phyloP scores from a whole-genome alignment of 148 eudicot species.

The Selenicereus undatus region DNA sequence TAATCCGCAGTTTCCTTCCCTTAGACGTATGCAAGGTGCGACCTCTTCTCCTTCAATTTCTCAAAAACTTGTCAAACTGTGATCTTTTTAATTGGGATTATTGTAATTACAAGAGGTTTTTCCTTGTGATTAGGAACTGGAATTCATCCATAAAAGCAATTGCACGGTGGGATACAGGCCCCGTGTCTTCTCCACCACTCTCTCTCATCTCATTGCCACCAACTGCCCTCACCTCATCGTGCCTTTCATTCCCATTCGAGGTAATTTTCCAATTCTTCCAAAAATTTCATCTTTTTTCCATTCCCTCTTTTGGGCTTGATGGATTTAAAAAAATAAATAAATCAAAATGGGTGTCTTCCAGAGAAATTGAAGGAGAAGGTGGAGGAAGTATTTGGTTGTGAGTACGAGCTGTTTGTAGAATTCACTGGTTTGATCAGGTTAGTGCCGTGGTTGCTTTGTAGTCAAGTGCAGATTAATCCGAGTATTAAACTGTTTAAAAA shows the following conservation, averaged over 20 bases:
- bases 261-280: constrained; percentile 18
- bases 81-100: neutral
- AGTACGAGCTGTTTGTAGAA: constrained; percentile 76
- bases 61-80: neutral
- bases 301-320: neutral
- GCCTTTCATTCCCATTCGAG: constrained; percentile 82
- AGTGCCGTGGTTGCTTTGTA: constrained; percentile 4
- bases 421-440: constrained; percentile 97
- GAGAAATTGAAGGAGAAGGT: constrained; percentile 65
- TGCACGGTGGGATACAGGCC: constrained; percentile 88
- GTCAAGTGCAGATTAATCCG: neutral
- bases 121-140: constrained; percentile 54
- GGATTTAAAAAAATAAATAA: neutral
- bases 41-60: neutral
- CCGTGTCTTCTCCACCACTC: constrained; percentile 90
- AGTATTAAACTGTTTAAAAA: neutral
- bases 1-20: constrained; percentile 19
- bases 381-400: constrained; percentile 80
- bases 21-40: constrained; percentile 16
- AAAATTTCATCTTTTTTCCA: neutral
- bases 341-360: constrained; percentile 1
- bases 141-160: constrained; percentile 88
- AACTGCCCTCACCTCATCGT: constrained; percentile 68
- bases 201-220: constrained; percentile 92
- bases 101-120: neutral